phyloP scores from a whole-genome alignment of 331 rosid species.

The Pyracantha coccinea region DNA sequence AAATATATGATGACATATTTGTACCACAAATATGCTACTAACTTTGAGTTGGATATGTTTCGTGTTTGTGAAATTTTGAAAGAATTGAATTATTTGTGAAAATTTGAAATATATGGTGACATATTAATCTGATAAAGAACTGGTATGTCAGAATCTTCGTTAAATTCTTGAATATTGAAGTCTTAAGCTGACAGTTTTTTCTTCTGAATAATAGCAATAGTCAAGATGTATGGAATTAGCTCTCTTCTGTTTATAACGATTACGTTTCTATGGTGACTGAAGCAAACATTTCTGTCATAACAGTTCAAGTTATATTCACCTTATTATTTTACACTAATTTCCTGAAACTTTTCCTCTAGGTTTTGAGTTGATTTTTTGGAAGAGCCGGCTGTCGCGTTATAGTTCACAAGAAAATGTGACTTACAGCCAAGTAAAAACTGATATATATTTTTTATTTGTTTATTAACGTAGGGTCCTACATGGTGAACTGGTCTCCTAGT shows the following conservation, averaged over 20 bases:
- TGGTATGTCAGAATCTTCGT: not conserved
- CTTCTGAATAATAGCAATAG: not conserved
- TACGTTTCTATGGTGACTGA: not conserved
- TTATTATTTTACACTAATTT: not conserved
- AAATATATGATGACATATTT: not conserved
- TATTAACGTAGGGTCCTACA: slow-evolving; percentile 64
- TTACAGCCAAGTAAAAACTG: not conserved
- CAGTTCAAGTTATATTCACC: not conserved
- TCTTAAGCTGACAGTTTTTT: not conserved
- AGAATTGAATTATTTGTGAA: not conserved
- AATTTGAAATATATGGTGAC: not conserved
- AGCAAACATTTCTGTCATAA: not conserved
- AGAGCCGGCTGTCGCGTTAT: not conserved
- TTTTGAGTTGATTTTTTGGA: not conserved
- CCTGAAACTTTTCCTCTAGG: not conserved
- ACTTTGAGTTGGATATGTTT: not conserved
- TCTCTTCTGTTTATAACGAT: not conserved
- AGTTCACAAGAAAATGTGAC: not conserved
- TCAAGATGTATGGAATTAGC: not conserved
- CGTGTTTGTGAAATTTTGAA: not conserved
- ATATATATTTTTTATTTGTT: not conserved
- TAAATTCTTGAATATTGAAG: not conserved
- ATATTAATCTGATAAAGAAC: not conserved
- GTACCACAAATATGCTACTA: not conserved
- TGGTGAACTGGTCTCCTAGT: slow-evolving; percentile 96